A percentile compares a stretch with the other conserved stretches of the same genome.
Evolutionary conservation across 768 basidiomycete species (phyloP).

Genomic region (Galerina sulciceps): DNA sequence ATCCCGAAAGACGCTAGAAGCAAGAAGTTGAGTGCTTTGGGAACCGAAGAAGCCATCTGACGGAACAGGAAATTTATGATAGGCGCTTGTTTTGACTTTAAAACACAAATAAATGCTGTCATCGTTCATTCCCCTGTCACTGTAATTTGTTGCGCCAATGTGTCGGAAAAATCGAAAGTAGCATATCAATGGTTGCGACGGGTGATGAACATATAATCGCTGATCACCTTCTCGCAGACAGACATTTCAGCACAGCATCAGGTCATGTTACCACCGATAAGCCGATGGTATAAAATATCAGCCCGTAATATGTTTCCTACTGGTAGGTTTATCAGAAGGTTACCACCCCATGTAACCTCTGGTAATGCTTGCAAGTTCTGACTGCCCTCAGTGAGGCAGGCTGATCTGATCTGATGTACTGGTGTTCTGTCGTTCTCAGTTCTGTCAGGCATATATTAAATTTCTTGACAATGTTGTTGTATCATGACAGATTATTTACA

Average conservation of each 20-base stretch:
- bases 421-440: neutral
- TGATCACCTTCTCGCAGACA: neutral
- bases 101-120: neutral
- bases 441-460: neutral
- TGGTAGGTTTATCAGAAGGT: neutral
- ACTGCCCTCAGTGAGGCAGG: neutral
- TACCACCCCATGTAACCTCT: neutral
- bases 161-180: constrained; percentile 13
- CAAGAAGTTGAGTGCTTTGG: neutral
- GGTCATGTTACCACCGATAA: neutral
- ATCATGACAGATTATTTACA: constrained; percentile 2
- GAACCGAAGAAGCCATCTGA: neutral
- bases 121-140: neutral
- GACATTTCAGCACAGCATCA: neutral
- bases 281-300: neutral
- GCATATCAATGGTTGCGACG: constrained; percentile 7
- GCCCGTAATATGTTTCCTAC: neutral
- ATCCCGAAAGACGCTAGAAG: constrained; percentile 9
- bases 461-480: neutral
- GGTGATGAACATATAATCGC: neutral
- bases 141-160: no score
- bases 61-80: neutral
- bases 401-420: neutral
- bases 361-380: neutral
- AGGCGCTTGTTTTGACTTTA: constrained; percentile 7